These are phyloP conservation scores for Wilcoxina mikolae DNA, from an alignment of 495 filamentous ascomycete species.

Conservation along the genomic window DNA sequence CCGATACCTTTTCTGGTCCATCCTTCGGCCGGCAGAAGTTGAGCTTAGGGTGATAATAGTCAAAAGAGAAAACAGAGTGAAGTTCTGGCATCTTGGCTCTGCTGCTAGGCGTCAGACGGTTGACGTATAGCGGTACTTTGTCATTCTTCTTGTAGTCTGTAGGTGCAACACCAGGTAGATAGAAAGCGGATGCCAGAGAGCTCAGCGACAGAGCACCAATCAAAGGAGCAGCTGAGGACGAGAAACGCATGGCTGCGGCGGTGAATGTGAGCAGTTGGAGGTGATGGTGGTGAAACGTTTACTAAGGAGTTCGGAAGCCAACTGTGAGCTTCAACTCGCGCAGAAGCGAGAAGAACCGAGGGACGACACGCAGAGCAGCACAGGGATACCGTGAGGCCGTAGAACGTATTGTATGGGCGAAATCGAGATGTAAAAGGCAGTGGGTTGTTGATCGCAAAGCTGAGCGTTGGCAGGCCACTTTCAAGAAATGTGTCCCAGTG, in stretches of 20 bases:
- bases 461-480: background rate
- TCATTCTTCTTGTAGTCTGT: slow-evolving; percentile 66
- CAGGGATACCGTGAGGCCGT: background rate
- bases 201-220: slow-evolving; percentile 28
- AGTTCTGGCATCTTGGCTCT: slow-evolving; percentile 54
- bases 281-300: background rate
- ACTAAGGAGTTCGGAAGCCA: background rate
- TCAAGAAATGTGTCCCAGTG: background rate
- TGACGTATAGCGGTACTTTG: slow-evolving; percentile 78
- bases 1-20: slow-evolving; percentile 58
- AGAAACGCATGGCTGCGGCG: slow-evolving; percentile 17
- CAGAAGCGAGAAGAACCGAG: background rate
- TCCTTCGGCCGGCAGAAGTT: slow-evolving; percentile 69
- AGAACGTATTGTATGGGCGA: background rate
- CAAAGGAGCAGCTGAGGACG: slow-evolving; percentile 11
- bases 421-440: no score
- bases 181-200: slow-evolving; percentile 60
- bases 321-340: slow-evolving; percentile 8
- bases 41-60: slow-evolving; percentile 83
- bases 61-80: slow-evolving; percentile 81
- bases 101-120: slow-evolving; percentile 74
- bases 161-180: slow-evolving; percentile 92
- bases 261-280: no score
- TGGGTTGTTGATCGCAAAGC: background rate
- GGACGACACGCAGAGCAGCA: background rate